These are phyloP conservation scores for Euphrasia confusa DNA, from an alignment of 257 asterid genomes.

Conservation along the genomic window DNA sequence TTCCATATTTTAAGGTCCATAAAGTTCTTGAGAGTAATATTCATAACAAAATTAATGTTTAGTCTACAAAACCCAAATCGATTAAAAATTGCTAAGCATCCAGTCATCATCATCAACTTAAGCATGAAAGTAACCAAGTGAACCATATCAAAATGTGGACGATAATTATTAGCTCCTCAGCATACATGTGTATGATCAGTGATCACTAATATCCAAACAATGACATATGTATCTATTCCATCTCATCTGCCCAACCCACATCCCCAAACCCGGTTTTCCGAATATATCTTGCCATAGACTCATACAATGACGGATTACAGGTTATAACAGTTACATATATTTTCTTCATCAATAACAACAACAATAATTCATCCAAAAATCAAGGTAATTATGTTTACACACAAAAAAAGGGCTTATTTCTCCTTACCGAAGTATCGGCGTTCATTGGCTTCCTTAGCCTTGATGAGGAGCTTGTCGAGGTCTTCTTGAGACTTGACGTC, in stretches of 20 bases:
- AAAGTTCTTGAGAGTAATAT: no score
- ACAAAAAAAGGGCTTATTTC: neutral
- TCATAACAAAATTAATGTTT: no score
- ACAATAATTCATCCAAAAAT: neutral
- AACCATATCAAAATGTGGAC: neutral
- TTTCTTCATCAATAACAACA: no score
- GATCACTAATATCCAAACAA: no score
- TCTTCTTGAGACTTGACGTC: constrained; percentile 74
- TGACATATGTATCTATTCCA: no score
- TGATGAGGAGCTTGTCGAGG: constrained; percentile 74
- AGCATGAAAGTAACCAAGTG: neutral
- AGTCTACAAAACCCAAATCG: no score
- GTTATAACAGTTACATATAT: neutral
- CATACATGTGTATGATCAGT: no score
- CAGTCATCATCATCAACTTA: neutral
- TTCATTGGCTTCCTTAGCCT: constrained; percentile 83
- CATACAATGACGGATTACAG: neutral
- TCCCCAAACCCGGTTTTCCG: no score
- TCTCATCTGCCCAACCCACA: no score
- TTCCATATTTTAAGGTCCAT: no score
- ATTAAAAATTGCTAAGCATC: neutral
- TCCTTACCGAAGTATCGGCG: constrained; percentile 83
- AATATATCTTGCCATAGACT: no score
- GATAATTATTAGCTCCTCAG: no score
- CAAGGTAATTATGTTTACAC: neutral